Percentiles rank a stretch among this genome's conserved stretches.
Conservation (phyloP, 2,329 filamentous ascomycete genomes). For the Colletotrichum navitas region DNA sequence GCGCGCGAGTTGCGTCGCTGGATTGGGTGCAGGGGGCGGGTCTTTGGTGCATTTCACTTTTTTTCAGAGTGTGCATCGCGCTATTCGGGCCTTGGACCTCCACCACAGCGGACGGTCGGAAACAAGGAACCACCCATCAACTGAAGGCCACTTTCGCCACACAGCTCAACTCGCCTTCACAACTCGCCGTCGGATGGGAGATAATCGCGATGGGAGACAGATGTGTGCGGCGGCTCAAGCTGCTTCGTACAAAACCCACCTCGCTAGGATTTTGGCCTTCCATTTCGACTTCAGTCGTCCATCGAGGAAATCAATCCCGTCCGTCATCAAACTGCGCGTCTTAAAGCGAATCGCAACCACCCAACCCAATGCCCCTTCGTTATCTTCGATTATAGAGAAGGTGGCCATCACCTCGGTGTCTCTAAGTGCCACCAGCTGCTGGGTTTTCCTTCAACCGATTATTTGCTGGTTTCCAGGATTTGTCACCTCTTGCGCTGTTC, state of each 20-base stretch:
- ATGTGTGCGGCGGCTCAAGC: conserved; percentile 1
- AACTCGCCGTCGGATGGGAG: conserved; percentile 31
- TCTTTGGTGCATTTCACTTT: conserved; percentile 32
- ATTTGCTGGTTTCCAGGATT: not conserved
- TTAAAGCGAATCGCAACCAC: not conserved
- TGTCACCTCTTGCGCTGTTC: not conserved
- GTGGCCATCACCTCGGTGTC: conserved; percentile 5
- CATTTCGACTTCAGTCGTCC: not conserved
- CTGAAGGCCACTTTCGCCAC: conserved; percentile 27
- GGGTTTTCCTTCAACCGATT: conserved; percentile 13
- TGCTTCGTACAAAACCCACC: conserved; percentile 5
- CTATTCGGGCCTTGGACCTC: conserved; percentile 32
- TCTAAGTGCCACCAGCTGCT: conserved; percentile 23
- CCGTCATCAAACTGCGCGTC: conserved; percentile 3
- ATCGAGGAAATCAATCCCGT: conserved; percentile 7
- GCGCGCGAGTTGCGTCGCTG: conserved; percentile 22
- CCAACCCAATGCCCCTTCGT: conserved; percentile 14
- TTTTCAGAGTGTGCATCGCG: conserved; percentile 14
- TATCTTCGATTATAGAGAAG: conserved; percentile 10
- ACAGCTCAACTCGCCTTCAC: conserved; percentile 18
- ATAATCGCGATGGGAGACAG: not conserved
- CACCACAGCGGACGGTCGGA: conserved; percentile 30
- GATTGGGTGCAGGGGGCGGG: conserved; percentile 29
- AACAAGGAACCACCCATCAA: conserved; percentile 42
- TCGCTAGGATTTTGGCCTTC: not conserved